phyloP scores from a whole-genome alignment of 768 basidiomycete genomes.

The Rhodotorula graminis region DNA sequence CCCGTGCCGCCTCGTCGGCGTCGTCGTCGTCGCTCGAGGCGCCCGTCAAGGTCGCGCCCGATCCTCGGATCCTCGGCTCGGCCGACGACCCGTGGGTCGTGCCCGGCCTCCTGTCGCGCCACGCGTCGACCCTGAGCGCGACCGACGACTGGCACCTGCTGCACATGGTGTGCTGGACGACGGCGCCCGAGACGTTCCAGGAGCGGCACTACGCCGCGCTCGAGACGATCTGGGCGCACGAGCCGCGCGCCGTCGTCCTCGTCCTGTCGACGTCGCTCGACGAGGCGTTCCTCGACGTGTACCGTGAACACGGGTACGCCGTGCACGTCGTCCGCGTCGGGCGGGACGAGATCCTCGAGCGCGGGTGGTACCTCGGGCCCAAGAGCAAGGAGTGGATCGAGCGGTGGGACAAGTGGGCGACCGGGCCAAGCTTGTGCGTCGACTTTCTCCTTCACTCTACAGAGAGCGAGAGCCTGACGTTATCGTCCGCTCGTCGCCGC shows the following conservation, averaged over 20 bases:
- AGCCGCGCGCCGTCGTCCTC: constrained; percentile 32
- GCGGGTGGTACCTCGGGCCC: constrained; percentile 29
- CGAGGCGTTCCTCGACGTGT: constrained; percentile 25
- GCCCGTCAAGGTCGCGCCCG: constrained; percentile 12
- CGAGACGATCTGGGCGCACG: constrained; percentile 36
- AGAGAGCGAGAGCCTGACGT: neutral
- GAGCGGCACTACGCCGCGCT: constrained; percentile 32
- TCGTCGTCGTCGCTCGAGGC: neutral
- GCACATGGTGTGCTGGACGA: constrained; percentile 30
- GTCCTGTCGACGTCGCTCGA: constrained; percentile 31
- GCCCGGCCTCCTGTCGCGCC: constrained; percentile 30
- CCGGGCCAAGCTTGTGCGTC: constrained; percentile 32
- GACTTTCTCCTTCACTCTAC: too few species aligned
- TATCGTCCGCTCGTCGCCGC: neutral
- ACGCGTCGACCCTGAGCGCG: constrained; percentile 11
- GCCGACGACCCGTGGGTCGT: constrained; percentile 37
- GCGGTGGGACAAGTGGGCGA: constrained; percentile 33
- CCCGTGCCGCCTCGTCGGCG: neutral
- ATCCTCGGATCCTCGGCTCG: constrained; percentile 16
- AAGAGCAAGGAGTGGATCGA: constrained; percentile 29
- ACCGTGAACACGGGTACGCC: constrained; percentile 20
- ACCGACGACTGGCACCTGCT: constrained; percentile 37
- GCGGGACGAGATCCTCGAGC: constrained; percentile 18
- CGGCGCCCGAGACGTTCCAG: constrained; percentile 18
- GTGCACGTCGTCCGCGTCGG: constrained; percentile 34